Percentiles rank a stretch among this genome's conserved stretches.
These are phyloP conservation scores for Schizothecium vesticola DNA, from an alignment of 495 filamentous ascomycete genomes.

Conservation along the genomic window DNA sequence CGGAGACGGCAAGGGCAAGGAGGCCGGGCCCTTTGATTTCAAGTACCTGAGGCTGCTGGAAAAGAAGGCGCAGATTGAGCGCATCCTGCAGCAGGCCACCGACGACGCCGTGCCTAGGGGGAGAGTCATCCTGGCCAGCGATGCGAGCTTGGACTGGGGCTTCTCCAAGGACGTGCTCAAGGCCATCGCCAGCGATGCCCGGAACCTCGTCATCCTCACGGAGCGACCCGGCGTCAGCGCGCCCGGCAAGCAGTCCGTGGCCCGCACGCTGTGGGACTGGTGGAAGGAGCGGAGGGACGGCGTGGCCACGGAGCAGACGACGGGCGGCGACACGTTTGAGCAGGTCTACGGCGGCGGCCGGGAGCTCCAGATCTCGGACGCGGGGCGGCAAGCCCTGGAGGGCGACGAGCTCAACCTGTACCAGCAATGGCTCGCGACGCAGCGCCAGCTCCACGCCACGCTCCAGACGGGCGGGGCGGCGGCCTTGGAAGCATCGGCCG, in stretches of 20 bases:
- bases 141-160: slow-evolving; percentile 87
- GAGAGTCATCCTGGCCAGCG: slow-evolving; percentile 86
- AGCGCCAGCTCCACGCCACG: slow-evolving; percentile 70
- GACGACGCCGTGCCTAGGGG: slow-evolving; percentile 39
- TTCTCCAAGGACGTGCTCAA: slow-evolving; percentile 85
- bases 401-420: slow-evolving; percentile 72
- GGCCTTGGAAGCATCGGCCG: slow-evolving; percentile 62
- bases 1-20: slow-evolving; percentile 34
- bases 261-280: slow-evolving; percentile 63
- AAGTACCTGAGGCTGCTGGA: slow-evolving; percentile 77
- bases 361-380: slow-evolving; percentile 53
- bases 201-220: slow-evolving; percentile 81
- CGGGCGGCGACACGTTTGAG: slow-evolving; percentile 56
- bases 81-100: slow-evolving; percentile 40
- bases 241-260: slow-evolving; percentile 39
- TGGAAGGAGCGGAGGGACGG: slow-evolving; percentile 62
- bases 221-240: slow-evolving; percentile 50
- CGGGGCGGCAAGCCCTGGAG: slow-evolving; percentile 59
- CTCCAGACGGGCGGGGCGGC: slow-evolving; percentile 61
- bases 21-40: slow-evolving; percentile 81
- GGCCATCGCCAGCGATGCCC: slow-evolving; percentile 62
- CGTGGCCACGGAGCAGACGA: slow-evolving; percentile 52
- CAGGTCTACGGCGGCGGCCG: slow-evolving; percentile 61
- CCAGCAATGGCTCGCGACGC: slow-evolving; percentile 83
- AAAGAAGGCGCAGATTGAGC: slow-evolving; percentile 64